These are phyloP conservation scores for Ophiognomonia clavigignenti-juglandacearum DNA, from an alignment of 2,329 filamentous ascomycete genomes.

Conservation along the genomic window DNA sequence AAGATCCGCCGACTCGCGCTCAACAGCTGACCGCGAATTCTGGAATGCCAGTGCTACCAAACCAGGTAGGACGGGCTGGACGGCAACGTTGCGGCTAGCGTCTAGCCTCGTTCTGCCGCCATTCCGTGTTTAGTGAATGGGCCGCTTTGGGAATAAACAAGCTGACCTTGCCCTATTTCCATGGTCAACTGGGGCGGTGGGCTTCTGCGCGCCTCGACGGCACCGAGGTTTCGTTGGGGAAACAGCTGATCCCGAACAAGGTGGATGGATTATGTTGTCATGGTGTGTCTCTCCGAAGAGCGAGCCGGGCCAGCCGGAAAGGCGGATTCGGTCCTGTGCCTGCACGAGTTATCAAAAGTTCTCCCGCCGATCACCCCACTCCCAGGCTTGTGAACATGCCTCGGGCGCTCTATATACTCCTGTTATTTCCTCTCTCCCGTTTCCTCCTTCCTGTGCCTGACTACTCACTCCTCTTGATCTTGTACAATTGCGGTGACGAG, in stretches of 20 bases:
- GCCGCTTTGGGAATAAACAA: too few relatives aligned
- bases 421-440: not conserved
- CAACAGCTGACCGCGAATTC: too few relatives aligned
- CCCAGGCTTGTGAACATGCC: too few relatives aligned
- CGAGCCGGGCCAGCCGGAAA: not conserved
- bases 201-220: not conserved
- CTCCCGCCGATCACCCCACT: not conserved
- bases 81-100: too few relatives aligned
- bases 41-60: too few relatives aligned
- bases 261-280: not conserved
- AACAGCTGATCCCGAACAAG: too few relatives aligned
- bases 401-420: not conserved
- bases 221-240: too few relatives aligned
- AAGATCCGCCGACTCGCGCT: too few relatives aligned
- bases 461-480: not conserved
- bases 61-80: too few relatives aligned
- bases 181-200: not conserved
- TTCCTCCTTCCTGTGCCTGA: not conserved
- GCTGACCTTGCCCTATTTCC: too few relatives aligned
- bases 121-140: too few relatives aligned
- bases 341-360: not conserved
- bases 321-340: not conserved
- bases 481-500: not conserved
- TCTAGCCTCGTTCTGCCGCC: too few relatives aligned
- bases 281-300: not conserved